These are phyloP conservation scores for Saururus chinensis DNA, from an alignment of 164 flowering plant species.

Conservation along the genomic window DNA sequence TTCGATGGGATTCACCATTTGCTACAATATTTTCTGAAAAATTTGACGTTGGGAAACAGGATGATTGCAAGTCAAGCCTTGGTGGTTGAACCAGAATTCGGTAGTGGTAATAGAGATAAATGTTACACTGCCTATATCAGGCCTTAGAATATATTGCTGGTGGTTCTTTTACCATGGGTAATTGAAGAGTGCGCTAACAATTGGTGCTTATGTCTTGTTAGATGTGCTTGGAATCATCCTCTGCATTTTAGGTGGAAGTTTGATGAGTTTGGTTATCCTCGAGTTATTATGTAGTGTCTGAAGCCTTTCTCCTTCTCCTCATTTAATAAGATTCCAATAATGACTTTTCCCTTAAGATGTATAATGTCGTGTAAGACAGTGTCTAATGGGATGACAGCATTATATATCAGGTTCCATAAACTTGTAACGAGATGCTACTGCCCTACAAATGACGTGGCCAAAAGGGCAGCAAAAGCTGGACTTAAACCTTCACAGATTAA, in stretches of 20 bases:
- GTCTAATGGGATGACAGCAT: neutral
- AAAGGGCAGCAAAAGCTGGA: slow-evolving; percentile 87
- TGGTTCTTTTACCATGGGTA: too few relatives aligned
- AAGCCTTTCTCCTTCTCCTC: too few relatives aligned
- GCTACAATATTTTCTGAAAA: slow-evolving; percentile 36
- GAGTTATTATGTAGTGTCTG: neutral
- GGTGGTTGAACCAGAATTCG: too few relatives aligned
- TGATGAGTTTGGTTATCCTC: neutral
- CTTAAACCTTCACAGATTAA: slow-evolving; percentile 75
- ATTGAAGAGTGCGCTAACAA: too few relatives aligned
- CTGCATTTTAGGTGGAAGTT: neutral
- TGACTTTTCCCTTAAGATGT: neutral
- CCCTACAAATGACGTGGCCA: slow-evolving; percentile 76
- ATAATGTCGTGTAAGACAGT: neutral
- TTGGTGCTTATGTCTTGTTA: neutral
- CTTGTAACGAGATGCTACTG: slow-evolving; percentile 97
- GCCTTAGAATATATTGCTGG: neutral
- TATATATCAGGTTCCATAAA: slow-evolving; percentile 79
- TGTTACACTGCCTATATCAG: neutral
- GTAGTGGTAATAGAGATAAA: too few relatives aligned
- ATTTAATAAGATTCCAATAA: neutral
- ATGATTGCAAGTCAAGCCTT: too few relatives aligned
- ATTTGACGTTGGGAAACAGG: too few relatives aligned
- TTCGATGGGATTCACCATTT: slow-evolving; percentile 46
- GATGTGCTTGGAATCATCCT: neutral